Percentiles rank a stretch among this genome's conserved stretches.
Evolutionary conservation across 805 yeast genomes (phyloP).

Genomic region (Naumovozyma castellii): DNA sequence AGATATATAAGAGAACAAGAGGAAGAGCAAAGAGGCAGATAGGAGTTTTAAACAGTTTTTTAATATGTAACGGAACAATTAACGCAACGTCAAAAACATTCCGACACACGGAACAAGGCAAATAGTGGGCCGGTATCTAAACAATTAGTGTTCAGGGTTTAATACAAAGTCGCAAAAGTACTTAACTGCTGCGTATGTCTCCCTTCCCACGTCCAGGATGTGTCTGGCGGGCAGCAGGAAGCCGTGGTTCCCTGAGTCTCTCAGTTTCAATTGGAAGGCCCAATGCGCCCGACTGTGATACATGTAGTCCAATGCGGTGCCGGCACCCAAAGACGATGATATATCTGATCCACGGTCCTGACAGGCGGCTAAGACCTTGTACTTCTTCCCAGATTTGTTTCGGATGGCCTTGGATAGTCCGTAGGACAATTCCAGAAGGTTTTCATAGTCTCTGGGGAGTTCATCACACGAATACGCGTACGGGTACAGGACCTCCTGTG

Average conservation of each 20-base stretch:
- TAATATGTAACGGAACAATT: no score
- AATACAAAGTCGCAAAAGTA: slow-evolving; percentile 53
- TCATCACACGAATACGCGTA: slow-evolving; percentile 71
- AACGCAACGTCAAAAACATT: no score
- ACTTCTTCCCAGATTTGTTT: slow-evolving; percentile 49
- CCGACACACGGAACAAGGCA: no score
- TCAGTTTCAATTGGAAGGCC: slow-evolving; percentile 74
- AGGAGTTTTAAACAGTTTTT: no score
- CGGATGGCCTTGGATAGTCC: slow-evolving; percentile 72
- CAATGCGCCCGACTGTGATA: slow-evolving; percentile 71
- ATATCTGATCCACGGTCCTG: slow-evolving; percentile 67
- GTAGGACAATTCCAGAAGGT: slow-evolving; percentile 69
- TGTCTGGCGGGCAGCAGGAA: slow-evolving; percentile 63
- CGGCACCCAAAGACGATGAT: slow-evolving; percentile 67
- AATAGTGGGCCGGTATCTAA: neutral
- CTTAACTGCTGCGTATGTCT: slow-evolving; percentile 56
- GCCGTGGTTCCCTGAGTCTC: slow-evolving; percentile 79
- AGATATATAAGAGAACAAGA: no score
- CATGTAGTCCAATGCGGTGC: slow-evolving; percentile 75
- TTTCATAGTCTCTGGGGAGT: slow-evolving; percentile 70
- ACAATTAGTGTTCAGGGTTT: slow-evolving; percentile 28
- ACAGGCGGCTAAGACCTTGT: slow-evolving; percentile 70
- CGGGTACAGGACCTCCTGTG: slow-evolving; percentile 76
- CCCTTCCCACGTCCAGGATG: slow-evolving; percentile 70
- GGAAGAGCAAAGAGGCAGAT: no score